These are phyloP conservation scores for Schizophyllum amplum DNA, from an alignment of 1,284 basidiomycete genomes.

Conservation along the genomic window DNA sequence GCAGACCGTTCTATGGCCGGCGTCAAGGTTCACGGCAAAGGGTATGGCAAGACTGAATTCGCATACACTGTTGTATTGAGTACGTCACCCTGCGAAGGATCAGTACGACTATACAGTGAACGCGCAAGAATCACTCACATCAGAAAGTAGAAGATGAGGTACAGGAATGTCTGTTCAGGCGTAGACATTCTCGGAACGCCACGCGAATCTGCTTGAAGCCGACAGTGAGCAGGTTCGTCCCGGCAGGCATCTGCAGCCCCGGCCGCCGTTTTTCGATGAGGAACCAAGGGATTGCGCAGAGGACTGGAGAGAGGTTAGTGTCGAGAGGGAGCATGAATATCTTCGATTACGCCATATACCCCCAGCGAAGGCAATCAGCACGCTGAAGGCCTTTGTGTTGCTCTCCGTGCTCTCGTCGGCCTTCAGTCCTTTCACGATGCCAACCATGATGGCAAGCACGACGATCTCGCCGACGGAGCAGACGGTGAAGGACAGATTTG, in stretches of 20 bases:
- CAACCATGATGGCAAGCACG: slow-evolving; percentile 65
- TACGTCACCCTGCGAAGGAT: slow-evolving; percentile 52
- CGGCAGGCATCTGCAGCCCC: slow-evolving; percentile 55
- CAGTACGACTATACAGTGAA: neutral
- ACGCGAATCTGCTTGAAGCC: slow-evolving; percentile 66
- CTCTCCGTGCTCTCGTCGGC: slow-evolving; percentile 59
- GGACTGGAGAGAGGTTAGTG: slow-evolving; percentile 18
- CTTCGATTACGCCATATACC: slow-evolving; percentile 44
- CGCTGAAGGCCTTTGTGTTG: slow-evolving; percentile 73
- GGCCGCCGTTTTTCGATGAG: slow-evolving; percentile 61
- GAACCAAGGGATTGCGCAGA: slow-evolving; percentile 76
- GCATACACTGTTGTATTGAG: slow-evolving; percentile 68
- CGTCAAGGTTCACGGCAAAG: neutral
- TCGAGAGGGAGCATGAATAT: slow-evolving; percentile 1
- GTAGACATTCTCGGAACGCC: slow-evolving; percentile 58
- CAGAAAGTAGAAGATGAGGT: slow-evolving; percentile 70
- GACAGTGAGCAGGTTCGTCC: slow-evolving; percentile 57
- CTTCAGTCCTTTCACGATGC: slow-evolving; percentile 64
- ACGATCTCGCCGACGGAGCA: slow-evolving; percentile 66
- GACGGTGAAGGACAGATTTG: slow-evolving; percentile 72
- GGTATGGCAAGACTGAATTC: neutral
- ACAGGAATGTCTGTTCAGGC: slow-evolving; percentile 72
- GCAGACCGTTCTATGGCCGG: slow-evolving; percentile 57
- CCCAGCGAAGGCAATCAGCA: slow-evolving; percentile 68
- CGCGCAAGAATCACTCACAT: slow-evolving; percentile 38